Base-by-base conservation (phyloP, 1,139 yeast genomes). In the Hansenula sp. region DNA sequence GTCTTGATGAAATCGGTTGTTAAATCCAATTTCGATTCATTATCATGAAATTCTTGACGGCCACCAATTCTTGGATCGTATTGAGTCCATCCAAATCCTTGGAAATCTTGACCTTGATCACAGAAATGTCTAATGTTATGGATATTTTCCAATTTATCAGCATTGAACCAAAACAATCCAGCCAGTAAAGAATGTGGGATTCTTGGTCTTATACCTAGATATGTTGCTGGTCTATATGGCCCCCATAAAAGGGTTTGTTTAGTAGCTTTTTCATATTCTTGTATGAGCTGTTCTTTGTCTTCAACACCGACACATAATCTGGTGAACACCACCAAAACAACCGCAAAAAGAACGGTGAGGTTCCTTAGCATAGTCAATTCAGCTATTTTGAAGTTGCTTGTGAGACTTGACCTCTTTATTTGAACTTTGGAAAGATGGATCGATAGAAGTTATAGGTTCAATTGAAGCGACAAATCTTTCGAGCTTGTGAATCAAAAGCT, bases 41-140 rank as follows among this genome's bases (percentile, higher is more conserved):
- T 63, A 61, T 93, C 99, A 38, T 73, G 69, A 34, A 94, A 82
- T 1, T 77, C 70, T 58, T 93, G 94, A 47, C 77, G 71, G 0
- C 99, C 99, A 30, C 99, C 99, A 24, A 66, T 50, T 51, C 98
- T 74, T 3, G 97, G 93, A 60, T 94, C 98, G 62, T 84, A 93
- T 39, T 74, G 70, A 18, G 80, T 74, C 98, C 98, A 93, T 33
- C 94, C 91, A 55, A 89, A 94, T 45, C 77, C 81, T 34, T 72
- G 74, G 71, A 90, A 73, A 38, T 80, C 76, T 56, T 90, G 94
- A 33, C 71, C 69, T 54, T 84, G 91, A 49, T 86, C 93, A 57
- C 91, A 89, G 45, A 78, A 74, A 62, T 93, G 97, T 54, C 96
- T 79, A n/a, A 85, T 61, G 21, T 71, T 69, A 7, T 54, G 68